These are phyloP conservation scores for Chamaenerion angustifolium DNA, from an alignment of 345 rosid genomes.

Conservation along the genomic window DNA sequence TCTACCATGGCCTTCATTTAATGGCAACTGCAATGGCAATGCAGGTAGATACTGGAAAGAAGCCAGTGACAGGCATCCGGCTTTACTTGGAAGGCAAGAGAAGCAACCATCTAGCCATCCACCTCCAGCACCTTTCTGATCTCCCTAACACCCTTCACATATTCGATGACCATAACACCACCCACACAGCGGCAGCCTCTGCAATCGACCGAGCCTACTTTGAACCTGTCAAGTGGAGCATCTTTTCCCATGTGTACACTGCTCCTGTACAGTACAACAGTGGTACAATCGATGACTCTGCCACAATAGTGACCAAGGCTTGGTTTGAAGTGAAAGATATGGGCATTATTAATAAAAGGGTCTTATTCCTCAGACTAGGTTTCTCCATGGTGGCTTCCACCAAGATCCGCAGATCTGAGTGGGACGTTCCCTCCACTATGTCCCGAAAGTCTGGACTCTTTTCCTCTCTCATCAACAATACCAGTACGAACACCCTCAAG, in stretches of 20 bases:
- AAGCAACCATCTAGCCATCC: conserved; percentile 76
- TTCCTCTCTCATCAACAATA: conserved; percentile 55
- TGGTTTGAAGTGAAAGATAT: conserved; percentile 81
- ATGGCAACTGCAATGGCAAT: conserved; percentile 8
- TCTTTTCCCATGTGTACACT: conserved; percentile 84
- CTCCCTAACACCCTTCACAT: conserved; percentile 52
- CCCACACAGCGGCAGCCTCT: conserved; percentile 32
- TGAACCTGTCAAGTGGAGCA: conserved; percentile 86
- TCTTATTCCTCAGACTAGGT: conserved; percentile 77
- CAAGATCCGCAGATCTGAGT: conserved; percentile 53
- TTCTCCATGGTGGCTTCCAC: conserved; percentile 65
- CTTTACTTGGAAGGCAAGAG: conserved; percentile 82
- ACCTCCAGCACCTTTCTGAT: conserved; percentile 73
- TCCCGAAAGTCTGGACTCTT: conserved; percentile 75
- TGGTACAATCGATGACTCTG: conserved; percentile 45
- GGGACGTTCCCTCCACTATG: conserved; percentile 56
- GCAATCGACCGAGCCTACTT: conserved; percentile 47
- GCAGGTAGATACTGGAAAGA: conserved; percentile 75
- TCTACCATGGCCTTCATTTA: not conserved
- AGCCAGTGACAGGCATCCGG: conserved; percentile 86
- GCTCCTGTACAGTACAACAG: conserved; percentile 64
- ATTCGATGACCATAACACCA: conserved; percentile 27
- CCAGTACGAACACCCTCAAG: conserved; percentile 39
- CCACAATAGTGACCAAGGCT: conserved; percentile 76
- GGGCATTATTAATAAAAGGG: conserved; percentile 53